Evolutionary conservation across 106 monocot species (phyloP).

Genomic region (Dendrobium huoshanense): DNA sequence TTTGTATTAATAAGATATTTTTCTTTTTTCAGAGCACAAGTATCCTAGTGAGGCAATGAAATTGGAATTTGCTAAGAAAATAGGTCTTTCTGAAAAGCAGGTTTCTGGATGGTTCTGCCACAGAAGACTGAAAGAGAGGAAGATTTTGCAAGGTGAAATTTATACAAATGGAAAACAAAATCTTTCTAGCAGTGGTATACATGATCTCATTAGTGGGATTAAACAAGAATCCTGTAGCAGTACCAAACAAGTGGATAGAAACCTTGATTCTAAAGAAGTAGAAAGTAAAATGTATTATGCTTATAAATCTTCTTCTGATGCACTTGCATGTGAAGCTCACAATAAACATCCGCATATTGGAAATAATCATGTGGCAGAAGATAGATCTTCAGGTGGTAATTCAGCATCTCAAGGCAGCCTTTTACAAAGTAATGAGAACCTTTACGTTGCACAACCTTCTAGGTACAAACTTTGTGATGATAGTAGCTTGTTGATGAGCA

Average conservation of each 20-base stretch:
- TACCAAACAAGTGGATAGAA: constrained; percentile 35
- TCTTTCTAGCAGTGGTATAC: constrained; percentile 19
- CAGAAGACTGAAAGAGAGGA: constrained; percentile 42
- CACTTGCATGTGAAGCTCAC: constrained; percentile 7
- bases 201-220: constrained; percentile 28
- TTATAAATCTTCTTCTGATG: constrained; percentile 7
- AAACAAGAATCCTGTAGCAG: constrained; percentile 46
- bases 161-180: constrained; percentile 18
- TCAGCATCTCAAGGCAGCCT: constrained; percentile 23
- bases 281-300: constrained; percentile 27
- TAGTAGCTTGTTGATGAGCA: constrained; percentile 6
- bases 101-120: constrained; percentile 51
- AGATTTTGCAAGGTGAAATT: constrained; percentile 16
- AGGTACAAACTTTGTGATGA: constrained; percentile 8
- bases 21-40: constrained; percentile 32
- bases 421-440: constrained; percentile 11
- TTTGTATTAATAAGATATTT: constrained; percentile 5
- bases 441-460: neutral
- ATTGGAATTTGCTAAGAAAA: constrained; percentile 21
- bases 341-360: constrained; percentile 1
- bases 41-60: constrained; percentile 36
- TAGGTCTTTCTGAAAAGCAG: constrained; percentile 35
- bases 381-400: constrained; percentile 26
- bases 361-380: constrained; percentile 9
- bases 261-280: constrained; percentile 33